Evolutionary conservation across 306 rosid species (phyloP), one percentile per base, ranked within the genome.

Genomic region (Prinsepia uniflora): DNA sequence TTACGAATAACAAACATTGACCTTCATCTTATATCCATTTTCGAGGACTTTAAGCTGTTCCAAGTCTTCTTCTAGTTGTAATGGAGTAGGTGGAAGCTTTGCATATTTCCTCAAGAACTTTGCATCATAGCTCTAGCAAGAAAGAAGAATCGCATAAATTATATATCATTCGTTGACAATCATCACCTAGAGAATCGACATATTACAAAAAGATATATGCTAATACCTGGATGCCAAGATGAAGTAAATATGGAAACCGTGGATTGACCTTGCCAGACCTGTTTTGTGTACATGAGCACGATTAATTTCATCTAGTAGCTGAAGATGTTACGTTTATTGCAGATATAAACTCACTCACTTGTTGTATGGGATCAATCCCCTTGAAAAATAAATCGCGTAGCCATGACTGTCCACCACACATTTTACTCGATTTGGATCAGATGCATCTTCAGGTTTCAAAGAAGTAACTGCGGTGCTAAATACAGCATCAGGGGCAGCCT

Each of bases 401-500:
- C 96, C 94, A 70, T 10, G 77, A 74, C 75, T 83, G 72, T 88
- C 87, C 22, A 88, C 73, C 42, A 88, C 88, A 41, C 96, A 88
- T 81, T 90, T 88, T 46, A 88, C 96, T 48, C 92, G 86, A 74
- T 90, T 90, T 52, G 92, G 84, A 71, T 90, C 90, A 13, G 62
- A 73, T 9, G 95, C 87, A 78, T 90, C 90, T 83, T 86, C 95
- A 30, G 92, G 85, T 74, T 86, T 88, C 74, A 90, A 84, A 64
- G 92, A 81, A 34, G 96, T 86, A 75, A 88, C 96, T 52, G 96
- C 96, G 56, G 96, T 88, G 84, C 96, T 88, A 75, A 88, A 90
- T 64, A 90, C 95, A 49, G 96, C 95, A 83, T 90, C 95, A 42
- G 96, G 96, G 72, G 95, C 77, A 72, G 87, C 92, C 96, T 90